These are phyloP conservation scores for Diutina rugosa DNA, from an alignment of 1,139 yeast genomes.

Conservation along the genomic window DNA sequence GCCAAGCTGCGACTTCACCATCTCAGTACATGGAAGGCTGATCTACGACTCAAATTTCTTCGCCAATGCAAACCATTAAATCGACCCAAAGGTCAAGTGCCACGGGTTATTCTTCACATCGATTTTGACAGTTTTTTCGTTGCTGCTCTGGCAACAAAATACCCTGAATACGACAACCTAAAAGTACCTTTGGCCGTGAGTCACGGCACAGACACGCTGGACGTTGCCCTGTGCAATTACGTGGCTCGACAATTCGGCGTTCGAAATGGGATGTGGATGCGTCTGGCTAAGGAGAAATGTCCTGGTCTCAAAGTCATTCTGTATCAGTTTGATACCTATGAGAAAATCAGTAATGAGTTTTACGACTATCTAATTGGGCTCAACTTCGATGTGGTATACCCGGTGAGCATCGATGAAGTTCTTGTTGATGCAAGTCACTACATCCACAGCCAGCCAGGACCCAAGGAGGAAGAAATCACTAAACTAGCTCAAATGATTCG, in stretches of 20 bases:
- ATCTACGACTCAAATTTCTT: conserved; percentile 49
- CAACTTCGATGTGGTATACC: conserved; percentile 50
- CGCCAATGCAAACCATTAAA: conserved; percentile 12
- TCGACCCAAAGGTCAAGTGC: conserved; percentile 2
- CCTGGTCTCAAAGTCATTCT: conserved; percentile 51
- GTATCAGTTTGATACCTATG: conserved; percentile 70
- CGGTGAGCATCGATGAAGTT: conserved; percentile 89
- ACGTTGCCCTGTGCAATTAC: conserved; percentile 89
- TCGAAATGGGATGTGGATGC: conserved; percentile 82
- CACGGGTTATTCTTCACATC: conserved; percentile 47
- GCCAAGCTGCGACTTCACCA: conserved; percentile 80
- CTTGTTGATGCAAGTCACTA: conserved; percentile 51
- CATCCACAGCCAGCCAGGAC: conserved; percentile 7
- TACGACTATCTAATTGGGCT: conserved; percentile 36
- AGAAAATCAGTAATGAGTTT: conserved; percentile 34
- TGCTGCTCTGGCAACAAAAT: conserved; percentile 56
- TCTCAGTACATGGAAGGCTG: conserved; percentile 77
- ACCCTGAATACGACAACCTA: conserved; percentile 42
- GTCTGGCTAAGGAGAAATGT: conserved; percentile 47
- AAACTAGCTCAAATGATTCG: conserved; percentile 30
- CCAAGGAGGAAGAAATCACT: conserved; percentile 9
- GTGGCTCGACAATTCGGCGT: conserved; percentile 67
- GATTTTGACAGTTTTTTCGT: conserved; percentile 96
- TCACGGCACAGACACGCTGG: conserved; percentile 60
- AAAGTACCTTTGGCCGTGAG: conserved; percentile 71